Base-by-base conservation (phyloP, 331 rosid genomes). In the Quercus phellos region DNA sequence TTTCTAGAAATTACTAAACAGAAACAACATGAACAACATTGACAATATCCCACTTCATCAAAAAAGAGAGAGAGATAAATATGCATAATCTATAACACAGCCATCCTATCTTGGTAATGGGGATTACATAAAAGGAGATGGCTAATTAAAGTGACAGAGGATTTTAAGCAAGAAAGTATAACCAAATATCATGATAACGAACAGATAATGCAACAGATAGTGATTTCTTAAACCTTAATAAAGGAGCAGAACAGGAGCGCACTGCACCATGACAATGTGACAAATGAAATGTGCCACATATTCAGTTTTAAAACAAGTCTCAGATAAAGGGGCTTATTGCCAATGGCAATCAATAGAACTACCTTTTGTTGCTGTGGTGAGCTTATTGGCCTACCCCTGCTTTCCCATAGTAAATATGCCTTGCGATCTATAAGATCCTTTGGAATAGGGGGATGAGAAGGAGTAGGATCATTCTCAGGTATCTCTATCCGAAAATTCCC, bases 401-500 rank as follows among this genome's bases (percentile, higher is more conserved):
- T 72, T 74, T 78, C 82, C 80, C 82, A 78, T 4, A 22, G 32
- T 35, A 69, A 74, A 70, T 38, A 55, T 19, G 80, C 71, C 55
- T 72, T 68, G 42, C 17, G 19, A 66, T 79, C 79, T 13, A 69
- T 55, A 58, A 72, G 63, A 22, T 79, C 81, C 80, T 79, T 76
- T 6, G 77, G 77, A 35, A 69, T 54, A 16, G 51, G 51, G 24
- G 74, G 30, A 53, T 21, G 64, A 19, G 26, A 73, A 75, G 51
- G 10, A 76, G 70, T 72, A 55, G 55, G 55, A 67, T 73, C 79
- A 79, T 43, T 76, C 51, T 72, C 81, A 56, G 81, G 87, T 76
- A 84, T 76, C 70, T 79, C 77, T 67, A 79, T 14, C 27, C 70
- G 61, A 70, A 84, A 84, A 73, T 83, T 83, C 50, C 87, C 87